A percentile compares a stretch with the other conserved stretches of the same genome.
Conservation (phyloP, 208 protist genomes). For the Leishmania amazonensis region DNA sequence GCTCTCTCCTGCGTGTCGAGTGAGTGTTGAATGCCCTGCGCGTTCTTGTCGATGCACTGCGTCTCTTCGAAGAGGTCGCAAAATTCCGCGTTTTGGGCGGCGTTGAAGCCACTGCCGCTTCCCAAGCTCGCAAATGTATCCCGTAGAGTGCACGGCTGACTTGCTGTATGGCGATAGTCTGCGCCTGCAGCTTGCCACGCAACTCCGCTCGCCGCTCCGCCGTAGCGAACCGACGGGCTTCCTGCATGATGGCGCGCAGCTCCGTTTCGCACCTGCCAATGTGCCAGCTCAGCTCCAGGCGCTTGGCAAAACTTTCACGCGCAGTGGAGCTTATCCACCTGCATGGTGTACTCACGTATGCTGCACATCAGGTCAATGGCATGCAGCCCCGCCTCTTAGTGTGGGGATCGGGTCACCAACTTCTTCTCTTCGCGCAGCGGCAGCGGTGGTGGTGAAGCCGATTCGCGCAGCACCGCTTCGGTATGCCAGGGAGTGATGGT, state of each 20-base stretch:
- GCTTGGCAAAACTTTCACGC: constrained; percentile 14
- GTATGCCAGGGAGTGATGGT: too few species aligned
- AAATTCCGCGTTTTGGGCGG: constrained; percentile 58
- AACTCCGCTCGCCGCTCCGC: constrained; percentile 36
- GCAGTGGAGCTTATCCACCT: constrained; percentile 36
- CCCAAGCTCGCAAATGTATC: not conserved
- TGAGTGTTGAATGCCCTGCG: constrained; percentile 51
- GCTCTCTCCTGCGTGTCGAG: constrained; percentile 45
- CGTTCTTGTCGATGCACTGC: constrained; percentile 55
- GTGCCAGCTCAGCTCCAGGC: constrained; percentile 36
- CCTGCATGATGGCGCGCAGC: constrained; percentile 36
- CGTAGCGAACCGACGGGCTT: constrained; percentile 39
- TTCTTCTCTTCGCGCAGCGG: constrained; percentile 38
- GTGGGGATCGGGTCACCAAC: constrained; percentile 14
- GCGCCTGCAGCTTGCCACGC: constrained; percentile 38
- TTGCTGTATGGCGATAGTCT: constrained; percentile 44
- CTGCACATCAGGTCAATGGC: constrained; percentile 36
- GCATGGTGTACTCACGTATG: constrained; percentile 49
- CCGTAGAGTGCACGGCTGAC: constrained; percentile 42
- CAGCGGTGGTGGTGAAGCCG: constrained; percentile 21
- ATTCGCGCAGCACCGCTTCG: constrained; percentile 8
- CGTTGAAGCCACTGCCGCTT: constrained; percentile 26
- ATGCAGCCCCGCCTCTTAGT: constrained; percentile 39
- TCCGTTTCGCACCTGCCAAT: constrained; percentile 43
- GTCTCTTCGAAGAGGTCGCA: constrained; percentile 48